phyloP scores from a whole-genome alignment of 345 rosid genomes.

The Adansonia digitata region DNA sequence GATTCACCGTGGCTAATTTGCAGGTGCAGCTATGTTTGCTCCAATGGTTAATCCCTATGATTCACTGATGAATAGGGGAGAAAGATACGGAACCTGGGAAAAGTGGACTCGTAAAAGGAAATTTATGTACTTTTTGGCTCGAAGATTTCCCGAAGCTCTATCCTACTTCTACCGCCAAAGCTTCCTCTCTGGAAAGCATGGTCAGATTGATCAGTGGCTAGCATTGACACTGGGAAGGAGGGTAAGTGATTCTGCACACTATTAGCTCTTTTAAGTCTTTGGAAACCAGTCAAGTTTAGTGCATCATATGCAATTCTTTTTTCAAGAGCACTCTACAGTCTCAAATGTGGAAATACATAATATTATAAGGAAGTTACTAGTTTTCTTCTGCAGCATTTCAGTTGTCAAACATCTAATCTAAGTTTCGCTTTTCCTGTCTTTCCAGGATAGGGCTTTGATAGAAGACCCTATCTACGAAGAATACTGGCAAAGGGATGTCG shows the following conservation, averaged over 20 bases:
- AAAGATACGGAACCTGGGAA: conserved; percentile 44
- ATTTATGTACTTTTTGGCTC: conserved; percentile 57
- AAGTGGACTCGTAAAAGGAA: conserved; percentile 50
- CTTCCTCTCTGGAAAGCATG: conserved; percentile 65
- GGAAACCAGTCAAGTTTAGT: neutral
- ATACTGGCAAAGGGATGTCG: conserved; percentile 75
- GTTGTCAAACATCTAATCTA: neutral
- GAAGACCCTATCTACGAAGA: conserved; percentile 69
- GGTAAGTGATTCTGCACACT: conserved; percentile 31
- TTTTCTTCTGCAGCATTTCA: too few relatives aligned
- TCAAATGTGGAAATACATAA: neutral
- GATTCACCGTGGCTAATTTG: conserved; percentile 13
- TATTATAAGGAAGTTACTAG: neutral
- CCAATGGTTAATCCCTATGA: conserved; percentile 65
- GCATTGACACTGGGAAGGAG: conserved; percentile 51
- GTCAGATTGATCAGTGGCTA: conserved; percentile 58
- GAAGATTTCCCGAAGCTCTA: conserved; percentile 49
- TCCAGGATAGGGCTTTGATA: conserved; percentile 58
- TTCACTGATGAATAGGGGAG: conserved; percentile 42
- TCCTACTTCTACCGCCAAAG: conserved; percentile 41
- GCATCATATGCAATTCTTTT: neutral
- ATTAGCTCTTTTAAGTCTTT: too few relatives aligned
- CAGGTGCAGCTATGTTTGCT: conserved; percentile 67
- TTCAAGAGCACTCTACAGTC: neutral
- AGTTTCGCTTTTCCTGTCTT: neutral